A percentile compares a stretch with the other conserved stretches of the same genome.
Conservation (phyloP, 805 yeast genomes). For the Cyberlindnera saturnus region DNA sequence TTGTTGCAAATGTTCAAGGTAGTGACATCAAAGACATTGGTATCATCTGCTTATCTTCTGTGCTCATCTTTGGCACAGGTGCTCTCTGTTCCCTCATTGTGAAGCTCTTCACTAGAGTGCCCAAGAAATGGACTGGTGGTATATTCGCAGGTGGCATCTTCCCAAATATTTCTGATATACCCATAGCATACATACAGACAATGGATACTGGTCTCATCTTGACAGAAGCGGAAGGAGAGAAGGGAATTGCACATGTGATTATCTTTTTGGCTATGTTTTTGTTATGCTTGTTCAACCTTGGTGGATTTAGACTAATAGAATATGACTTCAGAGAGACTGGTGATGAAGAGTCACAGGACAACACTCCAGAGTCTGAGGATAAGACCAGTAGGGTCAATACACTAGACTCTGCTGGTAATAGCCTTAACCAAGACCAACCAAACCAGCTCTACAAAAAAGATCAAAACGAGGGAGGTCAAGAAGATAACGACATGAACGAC, state of each 20-base stretch:
- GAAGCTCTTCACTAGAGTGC: slow-evolving; percentile 36
- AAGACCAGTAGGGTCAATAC: background rate
- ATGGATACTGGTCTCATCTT: slow-evolving; percentile 36
- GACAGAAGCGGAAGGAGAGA: slow-evolving; percentile 32
- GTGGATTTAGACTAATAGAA: slow-evolving; percentile 64
- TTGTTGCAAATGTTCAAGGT: slow-evolving; percentile 45
- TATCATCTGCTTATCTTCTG: slow-evolving; percentile 26
- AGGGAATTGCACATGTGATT: slow-evolving; percentile 42
- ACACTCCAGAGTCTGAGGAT: background rate
- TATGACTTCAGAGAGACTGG: slow-evolving; percentile 49
- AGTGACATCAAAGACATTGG: slow-evolving; percentile 50
- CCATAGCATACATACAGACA: slow-evolving; percentile 49
- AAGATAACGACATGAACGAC: slow-evolving; percentile 1
- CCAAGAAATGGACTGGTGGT: slow-evolving; percentile 45
- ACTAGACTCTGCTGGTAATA: background rate
- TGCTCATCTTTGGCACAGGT: slow-evolving; percentile 37
- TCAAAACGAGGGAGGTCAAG: slow-evolving; percentile 1
- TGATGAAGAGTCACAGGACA: slow-evolving; percentile 10
- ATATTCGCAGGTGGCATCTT: slow-evolving; percentile 42
- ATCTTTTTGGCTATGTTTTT: slow-evolving; percentile 38
- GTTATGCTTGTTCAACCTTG: slow-evolving; percentile 66
- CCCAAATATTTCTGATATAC: slow-evolving; percentile 48
- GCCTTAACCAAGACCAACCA: background rate
- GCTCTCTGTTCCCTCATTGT: slow-evolving; percentile 24
- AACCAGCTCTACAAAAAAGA: background rate